Evolutionary conservation across 306 rosid species (phyloP), one percentile per base, ranked within the genome.

Genomic region (Neltuma alba): DNA sequence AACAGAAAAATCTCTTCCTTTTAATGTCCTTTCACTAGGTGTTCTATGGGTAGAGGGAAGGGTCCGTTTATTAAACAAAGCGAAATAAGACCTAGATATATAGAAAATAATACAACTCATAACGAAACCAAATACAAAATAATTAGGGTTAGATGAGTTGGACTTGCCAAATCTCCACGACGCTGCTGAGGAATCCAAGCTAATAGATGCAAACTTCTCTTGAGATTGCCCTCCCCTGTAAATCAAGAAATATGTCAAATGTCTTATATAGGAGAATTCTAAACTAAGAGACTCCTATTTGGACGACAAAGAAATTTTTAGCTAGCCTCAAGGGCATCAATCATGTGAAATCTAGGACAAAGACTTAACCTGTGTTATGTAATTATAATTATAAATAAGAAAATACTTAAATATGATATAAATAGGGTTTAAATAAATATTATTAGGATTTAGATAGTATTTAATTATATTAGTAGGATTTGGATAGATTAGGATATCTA

Each of bases 201-300:
- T 82, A 45, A 91, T 77, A 3, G 97, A 86, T 44, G 98, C 92
- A 77, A 91, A 95, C 61, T 86, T 81, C 63, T 90, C 89, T 23
- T 84, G 72, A 27, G 98, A 88, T 37, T 83, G 79, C 66, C 89
- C 81, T 73, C 76, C 66, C 83, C 99, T 92, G 96, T 28, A 15
- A 73, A 84, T 67, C 20, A 66, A 36, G 34, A 82, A 76, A 84
- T 45, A 67, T 47, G 70, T 74, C 50, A n/a, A 72, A 23, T 57
- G 36, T 23, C n/a, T 79, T 12, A n/a, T 41, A 38, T 52, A 44
- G 42, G 36, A 69, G 27, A 64, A 6, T 73, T 70, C 38, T 30
- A 61, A 48, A 52, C 44, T 37, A 80, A 64, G 30, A 23, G 15
- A 76, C 28, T 72, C 87, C 57, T 30, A 37, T 69, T 68, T 40